Percentiles rank a stretch among this genome's conserved stretches.
These are phyloP conservation scores for Flaveria bidentis DNA, from an alignment of 129 eudicot genomes.

Conservation along the genomic window DNA sequence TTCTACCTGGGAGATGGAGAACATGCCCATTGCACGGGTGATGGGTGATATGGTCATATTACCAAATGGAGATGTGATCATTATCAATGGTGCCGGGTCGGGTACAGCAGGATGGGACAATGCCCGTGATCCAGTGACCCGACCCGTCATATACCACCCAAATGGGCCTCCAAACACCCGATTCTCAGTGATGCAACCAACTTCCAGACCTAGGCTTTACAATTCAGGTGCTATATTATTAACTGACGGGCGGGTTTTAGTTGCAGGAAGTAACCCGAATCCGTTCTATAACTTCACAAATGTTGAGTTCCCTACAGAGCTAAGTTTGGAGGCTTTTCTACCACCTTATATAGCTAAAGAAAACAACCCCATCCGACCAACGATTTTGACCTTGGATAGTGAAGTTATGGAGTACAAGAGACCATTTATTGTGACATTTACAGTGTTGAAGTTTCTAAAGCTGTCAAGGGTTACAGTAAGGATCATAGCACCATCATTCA, in stretches of 20 bases:
- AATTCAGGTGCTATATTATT: slow-evolving; percentile 66
- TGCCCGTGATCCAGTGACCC: slow-evolving; percentile 55
- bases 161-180: slow-evolving; percentile 10
- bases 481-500: slow-evolving; percentile 69
- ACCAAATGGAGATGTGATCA: slow-evolving; percentile 56
- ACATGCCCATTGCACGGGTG: slow-evolving; percentile 70
- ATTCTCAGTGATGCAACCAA: slow-evolving; percentile 54
- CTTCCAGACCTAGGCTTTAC: slow-evolving; percentile 57
- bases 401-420: slow-evolving; percentile 40
- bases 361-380: slow-evolving; percentile 48
- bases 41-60: slow-evolving; percentile 89
- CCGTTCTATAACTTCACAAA: slow-evolving; percentile 60
- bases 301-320: slow-evolving; percentile 64
- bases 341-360: slow-evolving; percentile 64
- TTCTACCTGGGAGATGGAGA: slow-evolving; percentile 62
- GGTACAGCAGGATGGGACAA: slow-evolving; percentile 79
- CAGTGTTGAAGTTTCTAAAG: slow-evolving; percentile 35
- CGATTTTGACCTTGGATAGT: slow-evolving; percentile 29
- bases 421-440: slow-evolving; percentile 42
- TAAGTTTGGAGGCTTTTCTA: slow-evolving; percentile 68
- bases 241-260: slow-evolving; percentile 64
- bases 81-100: slow-evolving; percentile 68
- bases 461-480: slow-evolving; percentile 46
- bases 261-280: slow-evolving; percentile 87
- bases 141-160: slow-evolving; percentile 67